Percentiles rank a stretch among this genome's conserved stretches.
phyloP scores from a whole-genome alignment of 2,329 filamentous ascomycete species.

The Sarocladium brachiariae region DNA sequence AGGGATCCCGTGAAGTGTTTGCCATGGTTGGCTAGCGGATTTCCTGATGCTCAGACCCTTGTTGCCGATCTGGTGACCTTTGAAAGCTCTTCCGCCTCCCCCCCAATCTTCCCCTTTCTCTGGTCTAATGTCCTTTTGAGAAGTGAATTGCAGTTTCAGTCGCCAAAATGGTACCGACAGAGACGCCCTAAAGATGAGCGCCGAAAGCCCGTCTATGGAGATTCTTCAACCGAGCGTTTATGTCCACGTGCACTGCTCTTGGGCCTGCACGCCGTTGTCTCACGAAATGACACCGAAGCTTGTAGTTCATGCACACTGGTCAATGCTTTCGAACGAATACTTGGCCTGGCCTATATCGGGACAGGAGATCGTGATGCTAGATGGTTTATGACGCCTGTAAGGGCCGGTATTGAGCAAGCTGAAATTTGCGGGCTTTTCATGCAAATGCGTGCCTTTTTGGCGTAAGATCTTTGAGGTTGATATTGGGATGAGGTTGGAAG shows the following conservation, averaged over 20 bases:
- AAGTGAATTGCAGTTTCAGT: no score
- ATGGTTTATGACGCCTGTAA: background rate
- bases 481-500: background rate
- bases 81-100: no score
- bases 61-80: no score
- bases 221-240: no score
- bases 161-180: no score
- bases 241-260: no score
- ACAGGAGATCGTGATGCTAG: background rate
- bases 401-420: background rate
- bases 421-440: background rate
- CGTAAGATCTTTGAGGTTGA: background rate
- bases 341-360: no score
- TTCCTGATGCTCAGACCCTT: no score
- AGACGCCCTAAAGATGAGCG: no score
- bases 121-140: no score
- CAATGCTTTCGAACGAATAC: background rate
- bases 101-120: no score
- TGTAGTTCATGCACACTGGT: constrained; percentile 4
- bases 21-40: constrained; percentile 2
- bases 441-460: background rate
- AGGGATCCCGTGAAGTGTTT: background rate
- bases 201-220: no score
- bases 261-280: background rate
- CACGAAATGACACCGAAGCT: background rate